Evolutionary conservation across 202 grass and related monocot species (phyloP), one percentile per base, ranked within the genome.

Genomic region (Hordeum pubiflorum): DNA sequence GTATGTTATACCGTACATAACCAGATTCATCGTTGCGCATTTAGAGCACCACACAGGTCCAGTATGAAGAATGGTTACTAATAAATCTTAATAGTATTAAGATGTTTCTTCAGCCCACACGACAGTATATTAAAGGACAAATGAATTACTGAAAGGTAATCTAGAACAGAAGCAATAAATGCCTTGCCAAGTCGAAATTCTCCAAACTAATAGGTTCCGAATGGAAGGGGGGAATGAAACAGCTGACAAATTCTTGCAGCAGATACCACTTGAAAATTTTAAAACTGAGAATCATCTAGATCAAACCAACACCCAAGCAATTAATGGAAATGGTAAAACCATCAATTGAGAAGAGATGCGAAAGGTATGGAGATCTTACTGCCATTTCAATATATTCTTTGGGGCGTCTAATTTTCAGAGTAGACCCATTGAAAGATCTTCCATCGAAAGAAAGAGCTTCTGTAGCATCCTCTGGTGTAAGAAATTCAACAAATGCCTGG

Each of bases 391-490:
- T 73, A 87, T 96, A 99, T 72, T 99, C 92, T 86, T 89, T 93
- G 31, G 96, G 92, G 37, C 96, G 90, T 77, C 85, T 94, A 83
- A 99, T 88, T 84, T 89, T 99, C 81, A 99, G 87, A 81, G 79
- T 31, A 85, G 87, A 86, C 54, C 90, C 96, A 75, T 81, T 66
- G 10, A 99, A 85, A 74, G 72, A 81, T 59, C 83, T 88, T 76
- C 96, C 92, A 73, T 99, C 90, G 76, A 93, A 99, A 82, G 92
- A 91, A 82, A 99, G 87, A 81, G 96, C 90, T 75, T 79, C 78
- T 41, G 96, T 99, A 78, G 96, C 92, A 88, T 96, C 92, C 78
- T 96, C 85, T 74, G 92, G 96, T 83, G 96, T 96, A 83, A 99
- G 89, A 91, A 99, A 99, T 89, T 99, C 96, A 64, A 95, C 85